Percentiles rank a stretch among this genome's conserved stretches.
These are phyloP conservation scores for Leccinellum luteum DNA, from an alignment of 768 basidiomycete species.

Conservation along the genomic window DNA sequence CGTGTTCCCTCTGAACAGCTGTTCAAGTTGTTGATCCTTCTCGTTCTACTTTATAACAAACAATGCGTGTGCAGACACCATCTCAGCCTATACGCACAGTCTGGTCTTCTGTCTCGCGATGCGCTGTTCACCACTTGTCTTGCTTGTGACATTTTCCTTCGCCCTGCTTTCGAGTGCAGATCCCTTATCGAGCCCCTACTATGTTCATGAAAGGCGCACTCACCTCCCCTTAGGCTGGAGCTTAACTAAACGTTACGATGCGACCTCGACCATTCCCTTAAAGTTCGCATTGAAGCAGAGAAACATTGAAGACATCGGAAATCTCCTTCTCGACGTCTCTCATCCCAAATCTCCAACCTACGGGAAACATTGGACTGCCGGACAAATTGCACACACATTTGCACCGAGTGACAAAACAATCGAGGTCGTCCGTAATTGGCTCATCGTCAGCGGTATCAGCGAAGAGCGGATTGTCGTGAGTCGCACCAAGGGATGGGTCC, in stretches of 20 bases:
- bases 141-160: conserved; percentile 9
- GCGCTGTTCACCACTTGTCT: conserved; percentile 8
- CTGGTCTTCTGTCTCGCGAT: conserved; percentile 3
- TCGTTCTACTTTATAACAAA: background rate
- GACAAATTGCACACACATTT: conserved; percentile 27
- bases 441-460: conserved; percentile 24
- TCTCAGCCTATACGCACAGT: background rate
- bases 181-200: conserved; percentile 18
- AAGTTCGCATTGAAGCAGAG: conserved; percentile 33
- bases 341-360: conserved; percentile 34
- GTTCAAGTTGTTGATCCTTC: too few relatives aligned
- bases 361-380: conserved; percentile 33
- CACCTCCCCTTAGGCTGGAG: conserved; percentile 37
- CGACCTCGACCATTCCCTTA: conserved; percentile 28
- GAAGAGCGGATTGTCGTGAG: conserved; percentile 16
- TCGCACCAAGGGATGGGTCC: conserved; percentile 25
- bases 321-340: conserved; percentile 29
- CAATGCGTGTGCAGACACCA: background rate
- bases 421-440: conserved; percentile 27
- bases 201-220: conserved; percentile 41
- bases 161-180: conserved; percentile 15
- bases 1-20: background rate
- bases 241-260: conserved; percentile 33
- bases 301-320: conserved; percentile 27
- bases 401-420: conserved; percentile 24